Evolutionary conservation across 176 grass and related monocot genomes (phyloP).

Genomic region (Triticum monococcum): DNA sequence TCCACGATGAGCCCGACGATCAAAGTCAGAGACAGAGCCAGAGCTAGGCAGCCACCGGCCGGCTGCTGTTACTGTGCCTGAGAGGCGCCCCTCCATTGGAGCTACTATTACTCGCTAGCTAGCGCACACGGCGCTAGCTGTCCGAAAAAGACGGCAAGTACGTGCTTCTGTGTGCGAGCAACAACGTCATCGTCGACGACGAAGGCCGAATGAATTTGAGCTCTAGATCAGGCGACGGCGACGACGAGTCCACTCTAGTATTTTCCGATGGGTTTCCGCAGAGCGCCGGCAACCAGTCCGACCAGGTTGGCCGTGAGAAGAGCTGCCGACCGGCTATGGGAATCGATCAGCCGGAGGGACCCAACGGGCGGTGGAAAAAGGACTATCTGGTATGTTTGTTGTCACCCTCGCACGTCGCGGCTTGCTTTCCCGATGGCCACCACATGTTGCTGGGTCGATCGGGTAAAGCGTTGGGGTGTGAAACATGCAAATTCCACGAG

Average conservation of each 20-base stretch:
- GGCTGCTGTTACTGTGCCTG: neutral
- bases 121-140: neutral
- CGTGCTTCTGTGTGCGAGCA: neutral
- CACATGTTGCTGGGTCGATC: neutral
- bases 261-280: neutral
- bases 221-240: neutral
- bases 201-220: neutral
- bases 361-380: constrained; percentile 19
- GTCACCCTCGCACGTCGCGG: neutral
- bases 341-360: neutral
- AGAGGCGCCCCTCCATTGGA: constrained; percentile 16
- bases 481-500: neutral
- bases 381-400: constrained; percentile 45
- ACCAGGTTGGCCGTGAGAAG: constrained; percentile 35
- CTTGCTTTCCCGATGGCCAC: constrained; percentile 8
- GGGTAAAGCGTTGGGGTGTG: neutral
- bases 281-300: constrained; percentile 37
- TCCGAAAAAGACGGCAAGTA: constrained; percentile 16
- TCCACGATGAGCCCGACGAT: neutral
- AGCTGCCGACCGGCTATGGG: neutral
- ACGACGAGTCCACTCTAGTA: neutral
- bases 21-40: neutral
- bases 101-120: neutral
- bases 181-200: neutral
- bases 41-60: neutral